phyloP scores from a whole-genome alignment of 495 filamentous ascomycete genomes.

The Corynascus novoguineensis region DNA sequence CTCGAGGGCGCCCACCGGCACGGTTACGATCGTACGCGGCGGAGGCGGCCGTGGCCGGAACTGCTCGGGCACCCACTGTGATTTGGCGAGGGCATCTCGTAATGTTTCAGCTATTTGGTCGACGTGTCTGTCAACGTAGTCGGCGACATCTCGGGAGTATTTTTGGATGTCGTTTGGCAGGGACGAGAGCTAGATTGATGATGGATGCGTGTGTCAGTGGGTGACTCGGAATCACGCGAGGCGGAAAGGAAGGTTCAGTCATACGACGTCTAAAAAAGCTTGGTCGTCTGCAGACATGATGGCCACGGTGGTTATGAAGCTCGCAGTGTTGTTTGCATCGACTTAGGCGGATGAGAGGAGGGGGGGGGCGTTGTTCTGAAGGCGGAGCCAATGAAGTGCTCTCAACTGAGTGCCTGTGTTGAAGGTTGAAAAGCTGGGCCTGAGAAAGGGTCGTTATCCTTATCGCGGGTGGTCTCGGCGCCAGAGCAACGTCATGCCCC shows the following conservation, averaged over 20 bases:
- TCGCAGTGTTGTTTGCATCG: background rate
- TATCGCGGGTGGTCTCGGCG: conserved; percentile 10
- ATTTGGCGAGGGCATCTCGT: conserved; percentile 55
- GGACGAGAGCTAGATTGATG: conserved; percentile 61
- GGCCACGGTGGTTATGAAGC: background rate
- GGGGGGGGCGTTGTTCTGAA: background rate
- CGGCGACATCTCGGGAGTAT: conserved; percentile 50
- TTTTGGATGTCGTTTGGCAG: conserved; percentile 61
- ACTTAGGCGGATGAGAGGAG: too few species aligned
- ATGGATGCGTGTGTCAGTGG: conserved; percentile 4
- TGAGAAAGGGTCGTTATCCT: conserved; percentile 2
- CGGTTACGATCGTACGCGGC: conserved; percentile 36
- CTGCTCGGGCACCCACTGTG: conserved; percentile 64
- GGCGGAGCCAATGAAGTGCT: background rate
- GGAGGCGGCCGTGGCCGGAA: conserved; percentile 54
- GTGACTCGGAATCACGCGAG: conserved; percentile 3
- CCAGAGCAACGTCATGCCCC: conserved; percentile 12
- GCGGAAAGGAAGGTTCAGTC: conserved; percentile 16
- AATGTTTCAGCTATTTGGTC: conserved; percentile 60
- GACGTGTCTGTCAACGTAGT: conserved; percentile 70
- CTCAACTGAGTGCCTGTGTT: background rate
- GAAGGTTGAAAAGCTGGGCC: conserved; percentile 5
- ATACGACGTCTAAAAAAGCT: conserved; percentile 57
- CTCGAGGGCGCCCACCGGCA: conserved; percentile 35
- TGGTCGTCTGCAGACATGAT: conserved; percentile 59